Conservation (phyloP, 495 filamentous ascomycete genomes). For the Coniosporium apollinis region DNA sequence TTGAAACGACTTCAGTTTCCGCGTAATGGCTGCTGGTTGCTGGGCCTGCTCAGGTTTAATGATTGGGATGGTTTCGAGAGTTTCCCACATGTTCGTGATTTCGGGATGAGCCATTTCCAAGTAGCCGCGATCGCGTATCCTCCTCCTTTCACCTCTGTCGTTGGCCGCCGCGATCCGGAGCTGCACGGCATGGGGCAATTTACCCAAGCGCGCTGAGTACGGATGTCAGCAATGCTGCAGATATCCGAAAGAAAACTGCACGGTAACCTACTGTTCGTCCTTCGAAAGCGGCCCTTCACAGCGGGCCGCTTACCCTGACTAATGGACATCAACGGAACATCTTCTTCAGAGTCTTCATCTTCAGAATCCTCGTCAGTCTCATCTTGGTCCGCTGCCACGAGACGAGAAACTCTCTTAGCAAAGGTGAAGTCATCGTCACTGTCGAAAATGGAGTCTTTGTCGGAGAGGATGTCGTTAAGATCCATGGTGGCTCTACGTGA, state of each 20-base stretch:
- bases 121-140: conserved; percentile 38
- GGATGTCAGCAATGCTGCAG: conserved; percentile 3
- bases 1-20: conserved; percentile 79
- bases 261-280: neutral
- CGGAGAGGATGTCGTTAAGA: too few relatives aligned
- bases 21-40: conserved; percentile 64
- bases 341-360: too few relatives aligned
- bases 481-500: too few relatives aligned
- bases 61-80: conserved; percentile 46
- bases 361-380: too few relatives aligned
- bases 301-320: conserved; percentile 1
- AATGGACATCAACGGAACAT: conserved; percentile 1
- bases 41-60: conserved; percentile 47
- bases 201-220: conserved; percentile 1
- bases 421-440: too few relatives aligned
- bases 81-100: conserved; percentile 67
- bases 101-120: conserved; percentile 64
- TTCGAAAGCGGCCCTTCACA: conserved; percentile 1
- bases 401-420: too few relatives aligned
- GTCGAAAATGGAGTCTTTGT: too few relatives aligned
- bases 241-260: neutral
- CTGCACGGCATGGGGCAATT: neutral
- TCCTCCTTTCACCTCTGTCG: conserved; percentile 16
- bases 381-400: too few relatives aligned
- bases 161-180: conserved; percentile 5